Percentiles rank a stretch among this genome's conserved stretches.
phyloP scores from a whole-genome alignment of 2,329 filamentous ascomycete species.

The Sporothrix schenckii region DNA sequence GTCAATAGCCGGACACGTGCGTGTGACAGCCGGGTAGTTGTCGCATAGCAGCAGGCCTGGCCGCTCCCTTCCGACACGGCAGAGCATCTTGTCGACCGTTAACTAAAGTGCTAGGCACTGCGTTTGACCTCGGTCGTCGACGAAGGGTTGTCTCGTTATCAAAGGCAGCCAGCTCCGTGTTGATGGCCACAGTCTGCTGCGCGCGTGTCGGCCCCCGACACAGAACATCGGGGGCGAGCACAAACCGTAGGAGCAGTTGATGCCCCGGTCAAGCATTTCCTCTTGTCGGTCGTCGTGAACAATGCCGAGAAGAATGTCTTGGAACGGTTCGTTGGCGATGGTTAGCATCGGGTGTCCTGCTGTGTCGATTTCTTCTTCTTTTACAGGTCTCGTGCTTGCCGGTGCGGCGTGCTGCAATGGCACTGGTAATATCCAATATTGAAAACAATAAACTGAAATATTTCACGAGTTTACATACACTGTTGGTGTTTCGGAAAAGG shows the following conservation, averaged over 20 bases:
- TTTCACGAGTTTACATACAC: too few species aligned
- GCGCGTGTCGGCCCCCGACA: background rate
- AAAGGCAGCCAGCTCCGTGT: background rate
- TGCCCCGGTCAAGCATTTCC: constrained; percentile 9
- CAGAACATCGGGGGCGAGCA: background rate
- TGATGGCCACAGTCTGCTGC: background rate
- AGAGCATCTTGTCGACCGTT: constrained; percentile 13
- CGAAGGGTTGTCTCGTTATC: background rate
- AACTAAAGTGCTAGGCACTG: background rate
- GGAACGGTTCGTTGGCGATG: background rate
- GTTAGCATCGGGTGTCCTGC: background rate
- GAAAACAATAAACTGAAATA: too few species aligned
- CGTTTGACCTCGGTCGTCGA: background rate
- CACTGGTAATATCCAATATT: background rate
- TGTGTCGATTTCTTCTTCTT: background rate
- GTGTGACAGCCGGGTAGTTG: constrained; percentile 2
- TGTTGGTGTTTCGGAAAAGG: too few species aligned
- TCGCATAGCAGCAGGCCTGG: background rate
- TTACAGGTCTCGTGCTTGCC: background rate
- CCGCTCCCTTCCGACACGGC: background rate
- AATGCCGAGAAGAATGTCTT: background rate
- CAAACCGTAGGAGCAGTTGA: constrained; percentile 9
- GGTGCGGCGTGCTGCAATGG: background rate
- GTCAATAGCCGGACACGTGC: background rate
- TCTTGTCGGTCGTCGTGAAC: constrained; percentile 9